phyloP scores from a whole-genome alignment of 768 basidiomycete genomes.

The Amanita phalloides region DNA sequence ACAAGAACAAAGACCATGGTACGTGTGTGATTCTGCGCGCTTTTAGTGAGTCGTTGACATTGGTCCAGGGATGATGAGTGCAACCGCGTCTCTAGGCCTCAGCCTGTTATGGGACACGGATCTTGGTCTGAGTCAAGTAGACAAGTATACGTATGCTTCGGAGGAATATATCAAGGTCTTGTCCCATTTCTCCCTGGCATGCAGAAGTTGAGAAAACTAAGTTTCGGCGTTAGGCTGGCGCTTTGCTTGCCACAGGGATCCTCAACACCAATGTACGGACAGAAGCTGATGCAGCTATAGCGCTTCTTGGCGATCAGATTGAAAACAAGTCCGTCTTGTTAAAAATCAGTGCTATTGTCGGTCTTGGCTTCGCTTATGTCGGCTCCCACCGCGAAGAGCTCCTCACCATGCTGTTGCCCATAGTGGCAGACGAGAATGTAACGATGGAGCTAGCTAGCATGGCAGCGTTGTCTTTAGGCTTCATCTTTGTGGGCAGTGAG shows the following conservation, averaged over 20 bases:
- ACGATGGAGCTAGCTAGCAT: slow-evolving; percentile 87
- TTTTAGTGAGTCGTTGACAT: neutral
- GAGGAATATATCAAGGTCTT: slow-evolving; percentile 91
- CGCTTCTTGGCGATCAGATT: slow-evolving; percentile 82
- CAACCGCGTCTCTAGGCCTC: slow-evolving; percentile 88
- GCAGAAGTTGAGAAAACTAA: neutral
- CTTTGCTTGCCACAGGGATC: slow-evolving; percentile 89
- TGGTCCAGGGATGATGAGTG: slow-evolving; percentile 81
- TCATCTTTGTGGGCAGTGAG: slow-evolving; percentile 91
- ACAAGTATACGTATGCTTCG: slow-evolving; percentile 93
- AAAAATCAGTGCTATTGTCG: slow-evolving; percentile 83
- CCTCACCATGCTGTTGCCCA: slow-evolving; percentile 64
- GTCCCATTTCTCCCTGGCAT: neutral
- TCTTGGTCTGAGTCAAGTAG: slow-evolving; percentile 84
- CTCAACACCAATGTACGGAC: slow-evolving; percentile 83
- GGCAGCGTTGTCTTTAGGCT: slow-evolving; percentile 82
- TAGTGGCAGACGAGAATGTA: slow-evolving; percentile 68
- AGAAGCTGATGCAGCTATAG: slow-evolving; percentile 88
- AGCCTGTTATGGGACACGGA: slow-evolving; percentile 96
- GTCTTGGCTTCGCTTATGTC: slow-evolving; percentile 88
- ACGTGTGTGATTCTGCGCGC: slow-evolving; percentile 15
- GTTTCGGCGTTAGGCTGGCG: slow-evolving; percentile 53
- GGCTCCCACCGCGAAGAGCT: slow-evolving; percentile 91
- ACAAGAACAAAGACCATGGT: slow-evolving; percentile 99
- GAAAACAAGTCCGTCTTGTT: slow-evolving; percentile 79